A percentile compares a stretch with the other conserved stretches of the same genome.
Evolutionary conservation across 108 stramenopile species (phyloP).

Genomic region (Skeletonema marinoi): DNA sequence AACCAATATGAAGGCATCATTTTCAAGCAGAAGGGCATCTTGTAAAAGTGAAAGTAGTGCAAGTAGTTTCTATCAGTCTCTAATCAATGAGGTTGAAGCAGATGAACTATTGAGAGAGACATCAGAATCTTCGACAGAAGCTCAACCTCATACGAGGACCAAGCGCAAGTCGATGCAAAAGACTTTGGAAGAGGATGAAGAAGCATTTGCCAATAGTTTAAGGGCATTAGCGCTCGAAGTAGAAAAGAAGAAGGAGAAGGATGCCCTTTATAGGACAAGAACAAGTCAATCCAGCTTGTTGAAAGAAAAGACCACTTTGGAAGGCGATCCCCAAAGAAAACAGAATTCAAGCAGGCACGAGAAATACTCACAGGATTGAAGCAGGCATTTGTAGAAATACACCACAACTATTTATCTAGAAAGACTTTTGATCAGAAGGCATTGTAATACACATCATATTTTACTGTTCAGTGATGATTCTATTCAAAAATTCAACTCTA

Average conservation of each 20-base stretch:
- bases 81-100: background rate
- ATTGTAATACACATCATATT: background rate
- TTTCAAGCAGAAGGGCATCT: background rate
- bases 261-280: background rate
- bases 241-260: background rate
- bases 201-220: background rate
- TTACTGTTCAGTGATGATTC: background rate
- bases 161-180: background rate
- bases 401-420: no score
- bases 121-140: background rate
- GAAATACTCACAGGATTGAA: no score
- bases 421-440: background rate
- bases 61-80: background rate
- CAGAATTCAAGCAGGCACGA: background rate
- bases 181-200: background rate
- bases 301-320: background rate
- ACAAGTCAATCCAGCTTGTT: background rate
- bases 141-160: background rate
- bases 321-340: background rate
- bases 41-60: background rate
- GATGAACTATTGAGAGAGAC: background rate
- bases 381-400: no score
- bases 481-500: background rate
- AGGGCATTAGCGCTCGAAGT: background rate
- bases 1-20: background rate